Base-by-base conservation (phyloP, 495 filamentous ascomycete species). In the Neurospora discreta region DNA sequence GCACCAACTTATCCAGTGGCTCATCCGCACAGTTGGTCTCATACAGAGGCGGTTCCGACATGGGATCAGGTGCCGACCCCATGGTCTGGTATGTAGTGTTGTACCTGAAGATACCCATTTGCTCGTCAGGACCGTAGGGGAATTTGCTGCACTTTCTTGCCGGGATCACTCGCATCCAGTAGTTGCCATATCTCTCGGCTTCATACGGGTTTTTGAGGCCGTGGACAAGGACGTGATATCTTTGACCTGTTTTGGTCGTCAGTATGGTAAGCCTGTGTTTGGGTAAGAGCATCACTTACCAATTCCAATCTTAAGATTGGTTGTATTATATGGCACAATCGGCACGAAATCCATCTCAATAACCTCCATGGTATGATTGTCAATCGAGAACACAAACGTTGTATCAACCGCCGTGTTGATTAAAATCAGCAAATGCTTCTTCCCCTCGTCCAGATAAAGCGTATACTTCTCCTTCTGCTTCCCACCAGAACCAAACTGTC, bases 161-260 rank as follows among this genome's bases (percentile, higher is more conserved):
- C 15, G 68, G 68, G 0, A 16, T 39, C 0, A 46, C 44, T 38
- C 71, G 10, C 68, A 73, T 73, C 89, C 89, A 91, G 78, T 88
- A 91, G 71, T 85, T 81, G 26, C 74, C 78, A 68, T 72, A 68
- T 6, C 68, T 23, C 23, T 70, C 68, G 7, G 38, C 68, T 11
- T 36, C 41, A 38, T 70, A 70, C 3, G 71, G 68, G 69, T 73
- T 69, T 85, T 80, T 44, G 86, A 82, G 9, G 88, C 89, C 65
- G 68, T 83, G 83, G 26, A 91, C 81, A 70, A 92, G 83, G 33
- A 91, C 78, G 73, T 90, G 84, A 77, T 90, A 90, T 26, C 90
- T 83, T 78, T 92, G 88, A 7, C 85, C 82, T 72, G 23, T n/a
- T 23, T 26, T 39, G 6, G 0, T 9, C 5, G 39, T 39, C 39